Conservation (phyloP, 768 basidiomycete species). For the Mrakia frigida region DNA sequence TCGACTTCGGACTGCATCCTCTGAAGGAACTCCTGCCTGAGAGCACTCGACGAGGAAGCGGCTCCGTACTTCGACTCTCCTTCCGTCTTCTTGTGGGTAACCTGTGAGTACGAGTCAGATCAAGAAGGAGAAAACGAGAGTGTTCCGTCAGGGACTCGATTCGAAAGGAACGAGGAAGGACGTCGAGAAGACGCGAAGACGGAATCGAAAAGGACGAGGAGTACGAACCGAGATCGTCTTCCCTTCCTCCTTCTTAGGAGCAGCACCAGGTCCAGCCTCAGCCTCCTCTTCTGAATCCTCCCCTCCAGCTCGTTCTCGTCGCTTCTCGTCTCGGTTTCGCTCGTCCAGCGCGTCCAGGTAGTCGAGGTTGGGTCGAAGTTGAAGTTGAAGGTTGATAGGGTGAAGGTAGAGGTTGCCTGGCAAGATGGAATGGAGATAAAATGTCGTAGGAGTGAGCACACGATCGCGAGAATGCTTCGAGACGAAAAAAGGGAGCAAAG, state of each 20-base stretch:
- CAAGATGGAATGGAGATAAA: too few relatives aligned
- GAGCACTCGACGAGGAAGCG: neutral
- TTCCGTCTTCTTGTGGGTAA: slow-evolving; percentile 25
- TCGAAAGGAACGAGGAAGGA: neutral
- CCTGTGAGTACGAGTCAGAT: neutral
- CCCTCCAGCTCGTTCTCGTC: slow-evolving; percentile 28
- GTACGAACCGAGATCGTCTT: slow-evolving; percentile 32
- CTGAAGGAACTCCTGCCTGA: slow-evolving; percentile 15
- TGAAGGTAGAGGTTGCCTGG: slow-evolving; percentile 45
- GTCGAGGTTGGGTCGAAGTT: slow-evolving; percentile 43
- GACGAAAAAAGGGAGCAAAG: too few relatives aligned
- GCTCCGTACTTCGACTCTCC: slow-evolving; percentile 24
- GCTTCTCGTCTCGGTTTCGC: slow-evolving; percentile 31
- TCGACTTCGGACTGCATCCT: slow-evolving; percentile 20
- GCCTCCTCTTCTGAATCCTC: slow-evolving; percentile 38
- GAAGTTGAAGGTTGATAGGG: slow-evolving; percentile 40
- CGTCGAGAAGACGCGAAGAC: neutral
- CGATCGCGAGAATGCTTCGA: neutral
- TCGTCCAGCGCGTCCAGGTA: slow-evolving; percentile 43
- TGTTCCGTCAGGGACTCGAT: neutral
- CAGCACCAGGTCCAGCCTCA: slow-evolving; percentile 32
- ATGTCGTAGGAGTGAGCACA: too few relatives aligned
- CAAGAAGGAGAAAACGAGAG: neutral
- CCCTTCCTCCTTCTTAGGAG: slow-evolving; percentile 26
- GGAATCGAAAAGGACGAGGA: neutral